These are phyloP conservation scores for Arbutus unedo DNA, from an alignment of 148 eudicot species.

Conservation along the genomic window DNA sequence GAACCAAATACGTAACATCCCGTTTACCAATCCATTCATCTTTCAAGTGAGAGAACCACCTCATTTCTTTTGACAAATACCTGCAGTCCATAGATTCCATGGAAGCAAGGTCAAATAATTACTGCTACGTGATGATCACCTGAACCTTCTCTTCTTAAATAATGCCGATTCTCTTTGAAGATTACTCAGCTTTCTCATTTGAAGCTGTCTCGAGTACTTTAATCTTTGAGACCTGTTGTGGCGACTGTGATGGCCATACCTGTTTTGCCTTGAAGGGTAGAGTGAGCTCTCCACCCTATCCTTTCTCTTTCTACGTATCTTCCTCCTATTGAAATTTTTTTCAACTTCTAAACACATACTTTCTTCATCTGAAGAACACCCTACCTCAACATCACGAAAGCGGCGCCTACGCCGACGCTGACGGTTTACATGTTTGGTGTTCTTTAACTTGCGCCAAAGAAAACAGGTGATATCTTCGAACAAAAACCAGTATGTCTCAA, in stretches of 20 bases:
- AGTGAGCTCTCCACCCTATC: slow-evolving; percentile 12
- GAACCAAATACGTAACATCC: background rate
- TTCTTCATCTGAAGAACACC: slow-evolving; percentile 23
- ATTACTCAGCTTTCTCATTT: slow-evolving; percentile 13
- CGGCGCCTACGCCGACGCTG: slow-evolving; percentile 15
- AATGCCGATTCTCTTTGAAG: background rate
- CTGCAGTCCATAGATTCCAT: background rate
- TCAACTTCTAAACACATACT: background rate
- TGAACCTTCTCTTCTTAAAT: slow-evolving; percentile 16
- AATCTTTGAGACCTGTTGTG: slow-evolving; percentile 16
- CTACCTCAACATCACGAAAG: slow-evolving; percentile 35
- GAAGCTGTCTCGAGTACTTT: slow-evolving; percentile 17
- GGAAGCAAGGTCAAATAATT: background rate
- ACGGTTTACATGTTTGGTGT: slow-evolving; percentile 37
- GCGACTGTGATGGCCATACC: background rate
- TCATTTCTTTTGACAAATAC: background rate
- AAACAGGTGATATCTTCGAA: slow-evolving; percentile 34
- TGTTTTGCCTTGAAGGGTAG: slow-evolving; percentile 9
- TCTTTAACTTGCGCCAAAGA: slow-evolving; percentile 38
- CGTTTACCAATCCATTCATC: background rate
- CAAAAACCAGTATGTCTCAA: slow-evolving; percentile 36
- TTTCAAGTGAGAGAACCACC: background rate
- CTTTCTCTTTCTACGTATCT: slow-evolving; percentile 12
- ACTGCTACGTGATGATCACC: slow-evolving; percentile 8
- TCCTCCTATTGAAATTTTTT: slow-evolving; percentile 13